Base-by-base conservation (phyloP, 805 yeast species). In the Pichia gijzeniarum region DNA sequence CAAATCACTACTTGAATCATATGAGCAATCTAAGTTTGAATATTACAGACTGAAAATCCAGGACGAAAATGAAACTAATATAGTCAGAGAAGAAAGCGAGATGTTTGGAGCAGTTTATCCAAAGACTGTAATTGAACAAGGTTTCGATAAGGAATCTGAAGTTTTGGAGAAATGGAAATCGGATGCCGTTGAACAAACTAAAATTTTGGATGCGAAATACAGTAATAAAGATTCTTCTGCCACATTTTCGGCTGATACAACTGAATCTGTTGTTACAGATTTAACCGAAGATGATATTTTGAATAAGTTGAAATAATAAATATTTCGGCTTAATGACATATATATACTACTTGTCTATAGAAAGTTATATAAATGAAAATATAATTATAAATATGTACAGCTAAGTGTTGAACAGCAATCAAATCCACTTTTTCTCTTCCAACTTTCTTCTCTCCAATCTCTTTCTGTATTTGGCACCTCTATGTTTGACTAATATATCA, bases 31-130 rank as follows among this genome's bases (percentile, higher is more conserved):
- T 2, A 75, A 95, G 54, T 80, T 77, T 53, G 98, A 93, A 65
- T 93, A 87, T 61, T 93, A 93, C 63, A 75, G 84, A 54, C 70
- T 87, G 48, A 79, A 96, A 60, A 86, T 89, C 73, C 79, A 83
- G 48, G 84, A 85, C 59, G 96, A 90, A 57, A 70, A 86, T 3
- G 87, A 82, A 61, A 68, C 71, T 59, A 76, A 77, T 60, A 72
- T 91, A 2, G 76, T 86, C 4, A 73, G 72, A 49, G 99, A 93
- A 72, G 96, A 93, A 63, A 77, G 88, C 8, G 72, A 71, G 46
- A 82, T 93, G 95, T 79, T 71, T 60, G 97, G 98, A 18, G 83
- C 95, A 1, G 76, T 81, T 8, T 86, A 72, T 63, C 77, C 78
- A 34, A 69, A 74, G 33, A 69, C 85, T 31, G 66, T 79, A 50